Evolutionary conservation across 495 filamentous ascomycete genomes (phyloP), one percentile per base, ranked within the genome.

Genomic region (Aspergillus diversus): DNA sequence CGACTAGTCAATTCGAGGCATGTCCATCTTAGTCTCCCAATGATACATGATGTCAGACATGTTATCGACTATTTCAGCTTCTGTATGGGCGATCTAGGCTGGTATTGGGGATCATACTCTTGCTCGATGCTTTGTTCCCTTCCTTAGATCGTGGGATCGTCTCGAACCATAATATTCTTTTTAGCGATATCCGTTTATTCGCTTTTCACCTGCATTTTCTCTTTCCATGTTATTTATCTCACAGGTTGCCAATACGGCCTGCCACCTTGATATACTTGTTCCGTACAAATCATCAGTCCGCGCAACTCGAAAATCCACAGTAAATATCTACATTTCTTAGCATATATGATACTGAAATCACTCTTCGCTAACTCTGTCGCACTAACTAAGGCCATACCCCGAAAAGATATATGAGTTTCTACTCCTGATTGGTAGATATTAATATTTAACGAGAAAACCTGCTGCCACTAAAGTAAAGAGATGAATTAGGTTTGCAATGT

Each of bases 1-100:
- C 66, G 77, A 80, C 67, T 80, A 75, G 74, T 61, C 67, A 43
- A 46, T 48, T 57, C 61, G 67, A 63, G 63, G 57, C 33, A 58
- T 68, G n/a, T 46, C 34, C 55, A 59, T 62, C 15, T 52, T 60
- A 52, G 56, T 46, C 54, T 57, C 60, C 60, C 43, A 65, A 71
- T 67, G 63, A 65, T 55, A 49, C 57, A 43, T 56, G 21, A 50
- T 46, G 51, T 61, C 55, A 65, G 63, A 31, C 16, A 50, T 50
- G 43, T 59, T 51, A 53, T 65, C 42, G 62, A 50, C 62, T 60
- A 60, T 64, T 61, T 59, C 68, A 59, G 53, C 42, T 65, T 43
- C 54, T 69, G 59, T 64, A 65, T 46, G 66, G 54, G 50, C 48
- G 49, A 58, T 57, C 56, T 69, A 69, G 64, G 66, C 69, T 69